A percentile compares a stretch with the other conserved stretches of the same genome.
phyloP scores from a whole-genome alignment of 2,329 filamentous ascomycete genomes.

The Cephalotrichum gorgonifer region DNA sequence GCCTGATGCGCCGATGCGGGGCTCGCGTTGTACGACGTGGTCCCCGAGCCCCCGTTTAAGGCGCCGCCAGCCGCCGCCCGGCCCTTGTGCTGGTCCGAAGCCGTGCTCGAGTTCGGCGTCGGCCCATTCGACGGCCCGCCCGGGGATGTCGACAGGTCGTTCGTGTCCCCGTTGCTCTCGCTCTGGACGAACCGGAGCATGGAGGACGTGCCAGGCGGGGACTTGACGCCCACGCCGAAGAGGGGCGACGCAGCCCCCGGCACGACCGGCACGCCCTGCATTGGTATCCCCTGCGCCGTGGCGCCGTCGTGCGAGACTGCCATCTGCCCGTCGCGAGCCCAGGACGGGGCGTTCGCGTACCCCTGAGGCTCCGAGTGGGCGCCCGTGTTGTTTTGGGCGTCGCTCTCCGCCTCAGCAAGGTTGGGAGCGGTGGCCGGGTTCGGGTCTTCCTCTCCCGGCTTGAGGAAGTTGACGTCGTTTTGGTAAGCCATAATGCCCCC shows the following conservation, averaged over 20 bases:
- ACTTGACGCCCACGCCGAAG: neutral
- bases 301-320: neutral
- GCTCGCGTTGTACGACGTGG: conserved; percentile 40
- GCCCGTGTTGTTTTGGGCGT: conserved; percentile 16
- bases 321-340: conserved; percentile 29
- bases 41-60: conserved; percentile 25
- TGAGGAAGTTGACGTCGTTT: conserved; percentile 33
- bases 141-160: conserved; percentile 37
- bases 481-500: conserved; percentile 32
- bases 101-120: conserved; percentile 47
- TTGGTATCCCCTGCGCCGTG: neutral
- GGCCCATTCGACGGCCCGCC: conserved; percentile 42
- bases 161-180: conserved; percentile 31
- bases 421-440: conserved; percentile 28
- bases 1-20: conserved; percentile 35
- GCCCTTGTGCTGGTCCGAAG: conserved; percentile 16
- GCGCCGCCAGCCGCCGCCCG: conserved; percentile 15
- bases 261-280: conserved; percentile 20
- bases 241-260: conserved; percentile 18
- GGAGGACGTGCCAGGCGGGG: conserved; percentile 10
- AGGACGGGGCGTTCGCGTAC: conserved; percentile 12
- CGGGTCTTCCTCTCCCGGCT: conserved; percentile 25
- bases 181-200: conserved; percentile 27
- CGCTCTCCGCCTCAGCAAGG: conserved; percentile 25
- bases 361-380: neutral